Conservation (phyloP, 495 filamentous ascomycete species). For the Neurospora hispaniola region DNA sequence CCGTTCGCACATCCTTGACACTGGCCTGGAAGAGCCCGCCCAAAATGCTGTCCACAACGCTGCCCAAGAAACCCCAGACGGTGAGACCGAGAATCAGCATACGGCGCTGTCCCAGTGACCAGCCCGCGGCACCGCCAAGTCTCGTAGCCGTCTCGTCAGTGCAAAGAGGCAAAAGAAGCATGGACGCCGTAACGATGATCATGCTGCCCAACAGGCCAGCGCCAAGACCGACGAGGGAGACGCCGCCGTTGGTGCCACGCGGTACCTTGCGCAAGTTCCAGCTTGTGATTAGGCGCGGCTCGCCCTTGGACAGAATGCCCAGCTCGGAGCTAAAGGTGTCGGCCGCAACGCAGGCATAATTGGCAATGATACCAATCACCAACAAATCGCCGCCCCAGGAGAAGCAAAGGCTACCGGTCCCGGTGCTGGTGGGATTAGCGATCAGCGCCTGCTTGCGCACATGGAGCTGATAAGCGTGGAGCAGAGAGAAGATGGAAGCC, state of each 20-base stretch:
- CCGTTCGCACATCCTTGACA: conserved; percentile 70
- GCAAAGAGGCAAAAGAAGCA: conserved; percentile 63
- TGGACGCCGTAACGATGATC: conserved; percentile 54
- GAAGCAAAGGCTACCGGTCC: conserved; percentile 34
- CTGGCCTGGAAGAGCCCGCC: conserved; percentile 80
- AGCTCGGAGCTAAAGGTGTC: conserved; percentile 96
- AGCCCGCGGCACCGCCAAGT: conserved; percentile 29
- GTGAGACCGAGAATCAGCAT: conserved; percentile 51
- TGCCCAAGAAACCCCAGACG: conserved; percentile 64
- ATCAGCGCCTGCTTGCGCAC: conserved; percentile 24
- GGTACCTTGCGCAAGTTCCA: conserved; percentile 65
- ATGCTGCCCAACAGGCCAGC: conserved; percentile 70
- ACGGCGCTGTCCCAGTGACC: conserved; percentile 38
- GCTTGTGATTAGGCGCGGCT: conserved; percentile 81
- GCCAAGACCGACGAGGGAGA: conserved; percentile 58
- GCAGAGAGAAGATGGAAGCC: conserved; percentile 59
- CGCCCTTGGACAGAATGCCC: conserved; percentile 65
- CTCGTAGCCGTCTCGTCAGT: conserved; percentile 19
- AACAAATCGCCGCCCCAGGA: conserved; percentile 45
- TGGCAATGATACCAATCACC: conserved; percentile 48
- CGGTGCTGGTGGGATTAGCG: conserved; percentile 1
- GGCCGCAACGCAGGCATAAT: conserved; percentile 85
- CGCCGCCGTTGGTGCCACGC: conserved; percentile 84
- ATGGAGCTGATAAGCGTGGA: conserved; percentile 58
- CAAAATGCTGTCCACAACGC: conserved; percentile 74